phyloP scores from a whole-genome alignment of 139 green algal species.

The Tetratostichococcus sp. region DNA sequence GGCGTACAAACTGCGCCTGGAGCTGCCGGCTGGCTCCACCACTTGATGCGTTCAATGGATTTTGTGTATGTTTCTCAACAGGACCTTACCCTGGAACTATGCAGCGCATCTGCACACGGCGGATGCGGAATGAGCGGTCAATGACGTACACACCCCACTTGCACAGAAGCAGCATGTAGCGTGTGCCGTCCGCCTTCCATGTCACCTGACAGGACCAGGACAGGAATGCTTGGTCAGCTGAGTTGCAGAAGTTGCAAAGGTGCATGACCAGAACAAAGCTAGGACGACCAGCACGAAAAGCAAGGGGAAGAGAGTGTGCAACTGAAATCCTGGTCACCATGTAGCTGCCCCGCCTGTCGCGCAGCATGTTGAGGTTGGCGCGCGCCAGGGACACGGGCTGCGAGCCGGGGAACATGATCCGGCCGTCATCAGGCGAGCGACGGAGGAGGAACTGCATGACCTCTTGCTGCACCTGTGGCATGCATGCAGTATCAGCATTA shows the following conservation, averaged over 20 bases:
- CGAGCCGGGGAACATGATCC: constrained; percentile 73
- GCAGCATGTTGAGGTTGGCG: constrained; percentile 64
- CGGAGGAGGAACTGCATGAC: constrained; percentile 26
- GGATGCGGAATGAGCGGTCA: constrained; percentile 70
- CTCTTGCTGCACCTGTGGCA: constrained; percentile 11
- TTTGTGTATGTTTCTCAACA: too few relatives aligned
- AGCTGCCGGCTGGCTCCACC: too few relatives aligned
- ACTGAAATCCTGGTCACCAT: too few relatives aligned
- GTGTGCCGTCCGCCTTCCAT: constrained; percentile 97
- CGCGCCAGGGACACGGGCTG: constrained; percentile 88
- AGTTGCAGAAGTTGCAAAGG: too few relatives aligned
- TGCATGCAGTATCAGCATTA: too few relatives aligned
- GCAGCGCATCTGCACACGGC: constrained; percentile 58
- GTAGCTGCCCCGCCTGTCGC: constrained; percentile 32
- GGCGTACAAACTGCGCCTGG: too few relatives aligned
- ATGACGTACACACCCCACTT: constrained; percentile 83
- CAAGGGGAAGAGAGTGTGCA: too few relatives aligned
- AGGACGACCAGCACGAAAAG: too few relatives aligned
- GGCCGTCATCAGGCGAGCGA: neutral
- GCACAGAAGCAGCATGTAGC: constrained; percentile 88
- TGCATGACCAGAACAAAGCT: too few relatives aligned
- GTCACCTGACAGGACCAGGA: constrained; percentile 48
- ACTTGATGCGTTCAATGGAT: too few relatives aligned
- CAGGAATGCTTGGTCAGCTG: too few relatives aligned
- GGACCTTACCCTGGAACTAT: neutral